A percentile compares a stretch with the other conserved stretches of the same genome.
phyloP scores from a whole-genome alignment of 1,284 basidiomycete genomes.

The Ganoderma lucidum region DNA sequence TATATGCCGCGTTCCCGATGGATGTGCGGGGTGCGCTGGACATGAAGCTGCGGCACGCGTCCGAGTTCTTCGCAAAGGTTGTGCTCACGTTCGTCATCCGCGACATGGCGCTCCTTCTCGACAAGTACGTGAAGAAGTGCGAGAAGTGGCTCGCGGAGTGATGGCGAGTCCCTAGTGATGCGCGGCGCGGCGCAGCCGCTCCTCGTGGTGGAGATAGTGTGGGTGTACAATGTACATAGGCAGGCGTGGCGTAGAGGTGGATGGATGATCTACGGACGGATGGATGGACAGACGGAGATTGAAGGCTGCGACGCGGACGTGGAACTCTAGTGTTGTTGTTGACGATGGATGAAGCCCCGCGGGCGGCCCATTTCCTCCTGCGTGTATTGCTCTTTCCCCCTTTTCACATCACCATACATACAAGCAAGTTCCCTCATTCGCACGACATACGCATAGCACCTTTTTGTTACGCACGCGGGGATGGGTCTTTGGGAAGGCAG shows the following conservation, averaged over 20 bases:
- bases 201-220: background rate
- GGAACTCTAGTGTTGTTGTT: background rate
- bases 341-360: constrained; percentile 5
- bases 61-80: constrained; percentile 92
- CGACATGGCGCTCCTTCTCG: constrained; percentile 83
- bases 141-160: constrained; percentile 88
- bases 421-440: constrained; percentile 1
- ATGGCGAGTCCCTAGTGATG: constrained; percentile 2
- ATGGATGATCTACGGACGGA: background rate
- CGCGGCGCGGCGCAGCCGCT: background rate
- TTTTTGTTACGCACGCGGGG: constrained; percentile 8
- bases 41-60: constrained; percentile 77
- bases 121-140: constrained; percentile 92
- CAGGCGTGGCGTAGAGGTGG: background rate
- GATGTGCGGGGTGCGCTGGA: constrained; percentile 76
- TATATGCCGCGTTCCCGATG: constrained; percentile 74
- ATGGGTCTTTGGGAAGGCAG: constrained; percentile 12
- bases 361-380: constrained; percentile 9
- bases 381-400: constrained; percentile 5
- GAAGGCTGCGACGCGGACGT: background rate
- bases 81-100: constrained; percentile 92
- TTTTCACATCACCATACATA: constrained; percentile 14
- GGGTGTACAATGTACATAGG: constrained; percentile 2
- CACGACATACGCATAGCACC: constrained; percentile 5
- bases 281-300: background rate